phyloP scores from a whole-genome alignment of 1,139 yeast species.

The Magnusiomyces clavatus region DNA sequence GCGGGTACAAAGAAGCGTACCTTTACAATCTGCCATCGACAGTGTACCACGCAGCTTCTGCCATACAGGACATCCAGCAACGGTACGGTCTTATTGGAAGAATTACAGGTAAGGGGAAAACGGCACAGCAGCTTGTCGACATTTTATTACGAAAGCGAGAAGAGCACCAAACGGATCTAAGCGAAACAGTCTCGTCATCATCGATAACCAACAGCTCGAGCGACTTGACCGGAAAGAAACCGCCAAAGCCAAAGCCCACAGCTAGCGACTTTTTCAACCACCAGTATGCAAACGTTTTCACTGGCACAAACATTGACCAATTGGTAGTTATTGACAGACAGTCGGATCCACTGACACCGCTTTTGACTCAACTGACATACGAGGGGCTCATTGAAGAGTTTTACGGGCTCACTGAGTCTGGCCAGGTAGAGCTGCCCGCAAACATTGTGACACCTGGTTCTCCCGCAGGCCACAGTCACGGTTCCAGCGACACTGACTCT shows the following conservation, averaged over 20 bases:
- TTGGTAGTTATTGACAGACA: slow-evolving; percentile 73
- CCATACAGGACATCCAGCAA: slow-evolving; percentile 33
- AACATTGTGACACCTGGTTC: slow-evolving; percentile 23
- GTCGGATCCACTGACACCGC: slow-evolving; percentile 61
- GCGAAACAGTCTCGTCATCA: slow-evolving; percentile 12
- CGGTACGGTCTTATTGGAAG: slow-evolving; percentile 34
- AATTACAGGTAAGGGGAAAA: slow-evolving; percentile 43
- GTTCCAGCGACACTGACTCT: slow-evolving; percentile 3
- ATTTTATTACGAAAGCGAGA: slow-evolving; percentile 25
- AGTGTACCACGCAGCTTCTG: slow-evolving; percentile 37
- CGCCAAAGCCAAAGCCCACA: slow-evolving; percentile 7
- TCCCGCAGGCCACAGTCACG: slow-evolving; percentile 8
- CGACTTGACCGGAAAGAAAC: neutral
- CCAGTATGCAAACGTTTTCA: slow-evolving; percentile 27
- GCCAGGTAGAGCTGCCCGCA: slow-evolving; percentile 37
- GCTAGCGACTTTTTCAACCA: slow-evolving; percentile 21
- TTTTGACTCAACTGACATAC: slow-evolving; percentile 72
- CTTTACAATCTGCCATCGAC: slow-evolving; percentile 32
- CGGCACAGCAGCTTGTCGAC: slow-evolving; percentile 37
- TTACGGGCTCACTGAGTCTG: slow-evolving; percentile 44
- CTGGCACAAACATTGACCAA: slow-evolving; percentile 33
- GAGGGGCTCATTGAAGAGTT: slow-evolving; percentile 76
- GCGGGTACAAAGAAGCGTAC: slow-evolving; percentile 30
- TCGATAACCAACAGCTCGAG: slow-evolving; percentile 1
- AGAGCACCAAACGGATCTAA: slow-evolving; percentile 20